A percentile compares a stretch with the other conserved stretches of the same genome.
Conservation (phyloP, 371 early-diverging fungal genomes). For the Basidiobolus meristosporus region DNA sequence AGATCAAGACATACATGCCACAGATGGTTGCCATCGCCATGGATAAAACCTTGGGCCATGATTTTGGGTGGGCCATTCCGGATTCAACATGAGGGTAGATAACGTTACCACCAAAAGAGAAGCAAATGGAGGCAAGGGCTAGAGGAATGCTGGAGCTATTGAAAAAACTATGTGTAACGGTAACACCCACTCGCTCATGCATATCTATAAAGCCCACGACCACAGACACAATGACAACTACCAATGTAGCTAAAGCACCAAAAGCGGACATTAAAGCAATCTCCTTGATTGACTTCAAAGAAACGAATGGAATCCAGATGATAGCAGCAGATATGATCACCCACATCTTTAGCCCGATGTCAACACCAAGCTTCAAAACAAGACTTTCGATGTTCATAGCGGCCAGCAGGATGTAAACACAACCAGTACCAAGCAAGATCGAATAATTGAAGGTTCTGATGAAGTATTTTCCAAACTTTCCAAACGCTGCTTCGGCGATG, state of each 20-base stretch:
- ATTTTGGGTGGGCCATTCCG: constrained; percentile 58
- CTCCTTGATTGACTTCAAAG: constrained; percentile 51
- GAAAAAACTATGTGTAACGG: constrained; percentile 15
- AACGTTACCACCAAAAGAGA: constrained; percentile 64
- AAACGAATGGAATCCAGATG: constrained; percentile 49
- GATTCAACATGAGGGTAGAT: constrained; percentile 39
- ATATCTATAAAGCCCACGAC: constrained; percentile 1
- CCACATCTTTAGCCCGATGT: constrained; percentile 27
- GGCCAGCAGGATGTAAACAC: constrained; percentile 60
- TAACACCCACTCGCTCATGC: constrained; percentile 3
- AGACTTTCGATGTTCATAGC: constrained; percentile 16
- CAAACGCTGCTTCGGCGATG: constrained; percentile 46
- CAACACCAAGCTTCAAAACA: constrained; percentile 24
- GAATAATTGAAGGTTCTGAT: constrained; percentile 42
- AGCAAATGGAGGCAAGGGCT: constrained; percentile 37
- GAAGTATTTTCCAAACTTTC: constrained; percentile 27
- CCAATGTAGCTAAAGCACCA: constrained; percentile 25
- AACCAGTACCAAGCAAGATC: constrained; percentile 46
- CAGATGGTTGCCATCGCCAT: constrained; percentile 49
- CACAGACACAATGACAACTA: constrained; percentile 19
- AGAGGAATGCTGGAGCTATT: constrained; percentile 18
- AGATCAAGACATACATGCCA: constrained; percentile 51
- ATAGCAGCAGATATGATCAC: constrained; percentile 35
- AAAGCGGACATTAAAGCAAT: constrained; percentile 34
- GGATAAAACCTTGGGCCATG: constrained; percentile 48